Evolutionary conservation across 2,329 filamentous ascomycete genomes (phyloP).

Genomic region (Fusarium aywerte): DNA sequence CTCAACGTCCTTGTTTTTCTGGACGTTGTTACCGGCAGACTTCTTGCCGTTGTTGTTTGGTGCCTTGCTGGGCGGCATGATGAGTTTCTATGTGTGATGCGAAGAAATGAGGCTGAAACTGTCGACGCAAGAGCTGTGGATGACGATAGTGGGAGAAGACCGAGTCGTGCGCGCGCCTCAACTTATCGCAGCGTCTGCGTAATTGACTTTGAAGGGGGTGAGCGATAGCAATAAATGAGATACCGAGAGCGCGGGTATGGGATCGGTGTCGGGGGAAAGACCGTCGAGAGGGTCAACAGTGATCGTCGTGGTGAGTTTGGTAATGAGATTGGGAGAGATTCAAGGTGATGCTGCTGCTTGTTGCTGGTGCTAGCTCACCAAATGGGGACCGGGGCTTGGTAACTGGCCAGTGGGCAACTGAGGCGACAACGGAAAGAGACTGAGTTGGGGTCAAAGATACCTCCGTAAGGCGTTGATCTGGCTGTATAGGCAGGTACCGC

Average conservation of each 20-base stretch:
- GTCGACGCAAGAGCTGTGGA: slow-evolving; percentile 27
- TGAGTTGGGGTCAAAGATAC: slow-evolving; percentile 37
- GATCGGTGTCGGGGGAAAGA: slow-evolving; percentile 6
- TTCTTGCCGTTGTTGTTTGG: slow-evolving; percentile 78
- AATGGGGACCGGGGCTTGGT: slow-evolving; percentile 39
- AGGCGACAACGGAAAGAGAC: slow-evolving; percentile 23
- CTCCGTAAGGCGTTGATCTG: neutral
- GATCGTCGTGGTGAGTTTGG: slow-evolving; percentile 21
- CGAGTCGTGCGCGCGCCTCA: slow-evolving; percentile 44
- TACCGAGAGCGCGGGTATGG: slow-evolving; percentile 7
- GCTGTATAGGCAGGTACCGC: slow-evolving; percentile 39
- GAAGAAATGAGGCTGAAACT: slow-evolving; percentile 19
- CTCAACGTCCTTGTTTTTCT: slow-evolving; percentile 71
- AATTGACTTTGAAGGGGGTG: slow-evolving; percentile 4
- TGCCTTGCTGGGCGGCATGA: slow-evolving; percentile 76
- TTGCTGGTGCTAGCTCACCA: slow-evolving; percentile 39
- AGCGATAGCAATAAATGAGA: slow-evolving; percentile 9
- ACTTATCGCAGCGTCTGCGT: slow-evolving; percentile 39
- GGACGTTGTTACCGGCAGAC: slow-evolving; percentile 74
- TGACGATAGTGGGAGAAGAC: slow-evolving; percentile 34
- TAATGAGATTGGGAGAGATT: slow-evolving; percentile 28
- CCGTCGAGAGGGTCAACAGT: slow-evolving; percentile 6
- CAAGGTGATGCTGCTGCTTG: slow-evolving; percentile 34
- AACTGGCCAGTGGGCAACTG: slow-evolving; percentile 38
- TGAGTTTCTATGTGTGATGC: slow-evolving; percentile 21